Evolutionary conservation across 805 yeast species (phyloP).

Genomic region (Wickerhamiella bombiphila): DNA sequence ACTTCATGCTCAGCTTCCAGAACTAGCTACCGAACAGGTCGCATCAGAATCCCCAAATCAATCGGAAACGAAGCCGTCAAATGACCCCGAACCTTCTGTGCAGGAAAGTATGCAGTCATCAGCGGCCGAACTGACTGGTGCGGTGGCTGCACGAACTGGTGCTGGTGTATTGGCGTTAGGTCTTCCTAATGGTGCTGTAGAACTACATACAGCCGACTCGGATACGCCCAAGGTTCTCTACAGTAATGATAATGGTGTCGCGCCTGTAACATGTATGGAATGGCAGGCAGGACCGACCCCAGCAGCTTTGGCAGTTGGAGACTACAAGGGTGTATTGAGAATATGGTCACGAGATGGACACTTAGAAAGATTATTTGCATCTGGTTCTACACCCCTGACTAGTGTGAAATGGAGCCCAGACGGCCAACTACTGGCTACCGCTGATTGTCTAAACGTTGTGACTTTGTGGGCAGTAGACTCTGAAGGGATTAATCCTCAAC

Average conservation of each 20-base stretch:
- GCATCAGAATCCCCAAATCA: too few species aligned
- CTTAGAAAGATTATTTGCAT: background rate
- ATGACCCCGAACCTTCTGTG: background rate
- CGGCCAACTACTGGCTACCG: conserved; percentile 40
- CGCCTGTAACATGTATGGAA: conserved; percentile 7
- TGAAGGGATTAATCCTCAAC: conserved; percentile 35
- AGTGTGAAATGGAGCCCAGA: conserved; percentile 46
- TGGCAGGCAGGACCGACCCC: conserved; percentile 17
- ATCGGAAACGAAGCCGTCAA: background rate
- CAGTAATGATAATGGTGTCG: background rate
- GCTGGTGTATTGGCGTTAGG: background rate
- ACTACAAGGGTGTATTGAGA: conserved; percentile 57
- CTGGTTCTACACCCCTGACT: conserved; percentile 34
- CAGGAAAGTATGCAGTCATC: too few species aligned
- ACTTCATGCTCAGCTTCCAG: conserved; percentile 2
- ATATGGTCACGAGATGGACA: conserved; percentile 63
- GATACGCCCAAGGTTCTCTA: background rate
- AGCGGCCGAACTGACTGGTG: background rate
- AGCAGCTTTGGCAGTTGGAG: conserved; percentile 47
- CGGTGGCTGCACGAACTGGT: background rate
- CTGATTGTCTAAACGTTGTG: conserved; percentile 40
- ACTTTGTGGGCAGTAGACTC: conserved; percentile 54
- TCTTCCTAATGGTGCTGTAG: background rate
- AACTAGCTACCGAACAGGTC: background rate
- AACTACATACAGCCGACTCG: background rate